Evolutionary conservation across 805 yeast genomes (phyloP).

Genomic region (Ogataea dorogensis): DNA sequence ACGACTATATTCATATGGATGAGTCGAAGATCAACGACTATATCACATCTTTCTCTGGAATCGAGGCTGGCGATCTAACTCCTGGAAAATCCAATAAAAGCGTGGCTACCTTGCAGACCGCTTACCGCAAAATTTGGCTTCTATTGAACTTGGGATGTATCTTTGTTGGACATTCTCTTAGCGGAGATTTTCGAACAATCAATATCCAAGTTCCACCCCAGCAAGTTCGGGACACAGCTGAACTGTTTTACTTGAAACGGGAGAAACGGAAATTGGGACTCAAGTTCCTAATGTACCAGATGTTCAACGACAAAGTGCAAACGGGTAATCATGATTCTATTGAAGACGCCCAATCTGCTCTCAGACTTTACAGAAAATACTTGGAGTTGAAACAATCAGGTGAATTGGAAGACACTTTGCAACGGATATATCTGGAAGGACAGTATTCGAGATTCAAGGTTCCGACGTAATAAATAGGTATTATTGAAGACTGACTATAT

Average conservation of each 20-base stretch:
- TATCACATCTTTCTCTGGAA: constrained; percentile 90
- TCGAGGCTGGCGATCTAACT: constrained; percentile 86
- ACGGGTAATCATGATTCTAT: constrained; percentile 95
- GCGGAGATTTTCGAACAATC: constrained; percentile 89
- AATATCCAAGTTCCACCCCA: constrained; percentile 81
- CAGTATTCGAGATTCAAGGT: constrained; percentile 52
- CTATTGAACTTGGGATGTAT: constrained; percentile 83
- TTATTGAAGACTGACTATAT: constrained; percentile 23
- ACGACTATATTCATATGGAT: constrained; percentile 81
- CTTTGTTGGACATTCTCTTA: constrained; percentile 92
- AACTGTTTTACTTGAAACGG: constrained; percentile 70
- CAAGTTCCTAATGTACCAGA: constrained; percentile 79
- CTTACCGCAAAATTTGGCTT: constrained; percentile 88
- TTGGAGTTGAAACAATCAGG: constrained; percentile 58
- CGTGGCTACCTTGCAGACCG: constrained; percentile 75
- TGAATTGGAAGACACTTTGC: constrained; percentile 58
- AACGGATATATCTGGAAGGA: constrained; percentile 71
- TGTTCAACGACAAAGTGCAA: constrained; percentile 76
- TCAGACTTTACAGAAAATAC: constrained; percentile 71
- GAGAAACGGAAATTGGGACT: constrained; percentile 77
- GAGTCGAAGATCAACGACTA: constrained; percentile 71
- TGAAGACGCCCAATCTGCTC: constrained; percentile 91
- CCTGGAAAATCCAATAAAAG: constrained; percentile 61
- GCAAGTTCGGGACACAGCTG: constrained; percentile 90
- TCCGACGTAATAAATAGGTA: constrained; percentile 32